Evolutionary conservation across 192 early-diverging fungal genomes (phyloP).

Genomic region (Coemansia sp.): DNA sequence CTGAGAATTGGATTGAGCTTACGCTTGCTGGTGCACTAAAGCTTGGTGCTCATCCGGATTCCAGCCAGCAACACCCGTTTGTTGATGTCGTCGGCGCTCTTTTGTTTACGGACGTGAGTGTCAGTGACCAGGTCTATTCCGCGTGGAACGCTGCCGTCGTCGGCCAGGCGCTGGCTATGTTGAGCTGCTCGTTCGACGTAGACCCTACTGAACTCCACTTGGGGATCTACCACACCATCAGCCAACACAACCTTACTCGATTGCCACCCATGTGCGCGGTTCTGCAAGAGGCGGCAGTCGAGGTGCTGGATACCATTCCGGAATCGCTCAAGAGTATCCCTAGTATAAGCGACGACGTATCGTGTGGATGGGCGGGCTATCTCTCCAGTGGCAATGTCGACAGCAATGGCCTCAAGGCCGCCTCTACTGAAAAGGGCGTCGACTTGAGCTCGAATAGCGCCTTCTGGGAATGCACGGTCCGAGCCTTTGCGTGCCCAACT

Average conservation of each 20-base stretch:
- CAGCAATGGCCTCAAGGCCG: not conserved
- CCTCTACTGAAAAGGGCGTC: slow-evolving; percentile 1
- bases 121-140: not conserved
- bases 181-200: not conserved
- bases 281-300: not conserved
- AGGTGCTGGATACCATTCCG: not conserved
- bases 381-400: not conserved
- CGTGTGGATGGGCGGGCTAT: slow-evolving; percentile 1
- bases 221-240: not conserved
- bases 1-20: slow-evolving; percentile 1
- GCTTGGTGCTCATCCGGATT: not conserved
- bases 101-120: not conserved
- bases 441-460: not conserved
- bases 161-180: not conserved
- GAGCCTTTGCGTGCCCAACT: not conserved
- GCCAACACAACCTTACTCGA: not conserved
- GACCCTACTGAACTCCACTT: not conserved
- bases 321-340: not conserved
- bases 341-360: not conserved
- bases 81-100: slow-evolving; percentile 1
- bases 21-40: not conserved
- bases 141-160: not conserved
- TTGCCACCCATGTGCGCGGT: not conserved
- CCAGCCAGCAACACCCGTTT: not conserved
- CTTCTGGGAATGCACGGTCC: slow-evolving; percentile 24